Evolutionary conservation across 768 basidiomycete species (phyloP).

Genomic region (Auricularia cornea): DNA sequence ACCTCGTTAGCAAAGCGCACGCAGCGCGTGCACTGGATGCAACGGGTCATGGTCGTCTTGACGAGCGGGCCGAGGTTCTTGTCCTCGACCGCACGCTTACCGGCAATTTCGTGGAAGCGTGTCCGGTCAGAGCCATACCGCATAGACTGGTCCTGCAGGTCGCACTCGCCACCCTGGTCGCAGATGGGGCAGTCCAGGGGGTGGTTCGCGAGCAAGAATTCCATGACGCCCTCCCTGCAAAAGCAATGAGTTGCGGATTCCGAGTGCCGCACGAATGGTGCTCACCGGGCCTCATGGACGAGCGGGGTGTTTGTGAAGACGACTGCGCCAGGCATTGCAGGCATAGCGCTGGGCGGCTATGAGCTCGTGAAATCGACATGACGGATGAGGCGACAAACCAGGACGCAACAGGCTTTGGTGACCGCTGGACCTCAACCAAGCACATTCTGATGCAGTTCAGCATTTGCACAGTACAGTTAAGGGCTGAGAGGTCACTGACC

Average conservation of each 20-base stretch:
- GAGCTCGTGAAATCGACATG: slow-evolving; percentile 7
- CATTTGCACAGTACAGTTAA: slow-evolving; percentile 1
- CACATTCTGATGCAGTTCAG: slow-evolving; percentile 68
- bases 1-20: slow-evolving; percentile 99
- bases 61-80: slow-evolving; percentile 97
- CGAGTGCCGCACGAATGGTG: slow-evolving; percentile 3
- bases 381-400: slow-evolving; percentile 43
- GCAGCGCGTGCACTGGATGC: slow-evolving; percentile 99
- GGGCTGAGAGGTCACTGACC: slow-evolving; percentile 40
- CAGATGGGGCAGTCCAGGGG: slow-evolving; percentile 98
- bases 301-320: slow-evolving; percentile 91
- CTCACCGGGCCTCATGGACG: slow-evolving; percentile 76
- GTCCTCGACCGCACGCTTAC: slow-evolving; percentile 97
- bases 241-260: slow-evolving; percentile 8
- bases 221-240: slow-evolving; percentile 93
- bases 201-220: slow-evolving; percentile 94
- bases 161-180: slow-evolving; percentile 98
- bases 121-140: slow-evolving; percentile 96
- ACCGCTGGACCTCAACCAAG: slow-evolving; percentile 92
- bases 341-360: slow-evolving; percentile 66
- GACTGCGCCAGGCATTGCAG: slow-evolving; percentile 89
- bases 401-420: slow-evolving; percentile 91
- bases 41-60: slow-evolving; percentile 98
- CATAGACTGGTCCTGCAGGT: slow-evolving; percentile 98
- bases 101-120: slow-evolving; percentile 96